Percentiles rank a stretch among this genome's conserved stretches.
These are phyloP conservation scores for Petunia secreta DNA, from an alignment of 257 asterid species.

Conservation along the genomic window DNA sequence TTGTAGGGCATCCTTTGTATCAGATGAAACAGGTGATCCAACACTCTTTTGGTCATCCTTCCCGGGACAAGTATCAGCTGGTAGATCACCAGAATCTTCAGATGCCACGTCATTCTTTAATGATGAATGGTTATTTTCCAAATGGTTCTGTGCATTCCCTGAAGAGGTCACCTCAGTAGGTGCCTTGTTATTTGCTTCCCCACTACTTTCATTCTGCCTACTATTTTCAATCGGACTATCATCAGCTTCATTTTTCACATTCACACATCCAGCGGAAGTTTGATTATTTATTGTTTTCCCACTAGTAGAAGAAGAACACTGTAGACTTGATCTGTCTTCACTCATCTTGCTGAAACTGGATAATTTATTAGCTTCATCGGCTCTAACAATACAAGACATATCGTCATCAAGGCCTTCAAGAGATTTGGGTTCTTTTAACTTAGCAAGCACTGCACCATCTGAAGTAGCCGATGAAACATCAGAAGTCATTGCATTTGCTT, in stretches of 20 bases:
- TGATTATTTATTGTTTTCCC: slow-evolving; percentile 17
- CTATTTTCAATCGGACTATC: slow-evolving; percentile 39
- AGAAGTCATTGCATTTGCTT: slow-evolving; percentile 52
- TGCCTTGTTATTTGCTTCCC: slow-evolving; percentile 40
- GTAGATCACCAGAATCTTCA: slow-evolving; percentile 43
- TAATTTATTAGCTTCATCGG: slow-evolving; percentile 41
- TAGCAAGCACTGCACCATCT: slow-evolving; percentile 49
- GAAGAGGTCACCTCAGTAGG: slow-evolving; percentile 35
- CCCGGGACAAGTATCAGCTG: slow-evolving; percentile 33
- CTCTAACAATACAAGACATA: slow-evolving; percentile 56
- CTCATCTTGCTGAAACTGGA: slow-evolving; percentile 19
- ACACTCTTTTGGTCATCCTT: slow-evolving; percentile 54
- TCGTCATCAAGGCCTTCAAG: slow-evolving; percentile 60
- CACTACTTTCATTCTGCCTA: slow-evolving; percentile 34
- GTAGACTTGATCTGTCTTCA: slow-evolving; percentile 32
- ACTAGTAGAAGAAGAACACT: slow-evolving; percentile 28
- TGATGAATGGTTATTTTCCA: slow-evolving; percentile 37
- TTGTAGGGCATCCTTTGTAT: slow-evolving; percentile 31
- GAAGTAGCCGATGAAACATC: slow-evolving; percentile 51
- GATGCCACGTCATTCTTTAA: slow-evolving; percentile 37
- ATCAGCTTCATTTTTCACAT: slow-evolving; percentile 39
- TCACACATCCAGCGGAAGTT: slow-evolving; percentile 35
- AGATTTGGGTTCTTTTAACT: slow-evolving; percentile 48
- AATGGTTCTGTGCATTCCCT: slow-evolving; percentile 34
- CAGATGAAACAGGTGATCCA: slow-evolving; percentile 32